Evolutionary conservation across 2,329 filamentous ascomycete species (phyloP), one percentile per base, ranked within the genome.

Genomic region (Corinectria fuckeliana): DNA sequence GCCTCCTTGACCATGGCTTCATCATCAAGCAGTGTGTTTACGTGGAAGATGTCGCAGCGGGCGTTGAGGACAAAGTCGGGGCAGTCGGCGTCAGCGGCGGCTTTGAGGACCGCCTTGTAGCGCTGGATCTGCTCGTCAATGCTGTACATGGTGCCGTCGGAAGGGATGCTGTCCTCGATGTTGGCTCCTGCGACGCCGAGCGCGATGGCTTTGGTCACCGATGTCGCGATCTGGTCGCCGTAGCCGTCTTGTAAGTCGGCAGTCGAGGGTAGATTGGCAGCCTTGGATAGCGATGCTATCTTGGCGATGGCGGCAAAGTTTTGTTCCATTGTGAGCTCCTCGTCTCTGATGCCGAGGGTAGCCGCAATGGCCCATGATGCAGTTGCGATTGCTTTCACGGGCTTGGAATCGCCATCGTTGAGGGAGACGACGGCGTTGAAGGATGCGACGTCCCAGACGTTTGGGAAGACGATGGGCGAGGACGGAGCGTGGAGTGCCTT

Each of bases 171-270:
- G 56, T 89, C 86, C 60, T 88, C 86, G 3, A 89, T 77, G 65
- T 89, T 89, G 47, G 80, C 81, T 0, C 86, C 85, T 1, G 83
- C 82, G 0, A 78, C 85, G 0, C 85, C 86, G 0, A 81, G 58
- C 3, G 76, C 69, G n/a, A 88, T 78, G 1, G 82, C 75, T 2
- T 68, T 68, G 5, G 71, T 69, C 2, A 87, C 75, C 0, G 77
- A 81, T 4, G 80, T 76, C 5, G 74, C 78, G 2, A 85, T 76
- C 18, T 69, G 67, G 2, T 78, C 72, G 2, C 80, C 81, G 61
- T 87, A 89, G 0, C 85, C 86, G 65, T 89, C 86, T 70, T 88
- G 85, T 2, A 88, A 69, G 66, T 89, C 86, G 5, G 82, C 83
- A 0, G 81, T 84, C 1, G 89, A 70, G 0, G 85, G 83, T 2